Conservation (phyloP, 495 filamentous ascomycete genomes). For the Talaromyces liani region DNA sequence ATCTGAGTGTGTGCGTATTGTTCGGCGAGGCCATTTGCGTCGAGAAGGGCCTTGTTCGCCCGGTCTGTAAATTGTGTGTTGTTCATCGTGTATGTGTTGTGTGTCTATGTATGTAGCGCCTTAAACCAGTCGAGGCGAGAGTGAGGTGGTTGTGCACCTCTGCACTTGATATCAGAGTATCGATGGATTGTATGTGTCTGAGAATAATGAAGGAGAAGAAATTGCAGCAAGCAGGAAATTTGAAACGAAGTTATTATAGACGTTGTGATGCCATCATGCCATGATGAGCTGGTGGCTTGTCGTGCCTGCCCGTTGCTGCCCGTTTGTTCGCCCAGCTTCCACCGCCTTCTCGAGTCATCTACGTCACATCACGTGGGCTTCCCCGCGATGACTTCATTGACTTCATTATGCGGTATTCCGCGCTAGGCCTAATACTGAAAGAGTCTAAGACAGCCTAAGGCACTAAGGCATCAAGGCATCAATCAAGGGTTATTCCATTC, state of each 20-base stretch:
- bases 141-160: background rate
- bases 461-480: background rate
- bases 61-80: slow-evolving; percentile 77
- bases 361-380: slow-evolving; percentile 8
- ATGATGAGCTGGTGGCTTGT: background rate
- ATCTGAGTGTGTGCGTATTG: slow-evolving; percentile 88
- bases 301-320: background rate
- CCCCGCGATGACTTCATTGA: background rate
- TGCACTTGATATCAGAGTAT: background rate
- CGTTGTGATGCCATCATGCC: background rate
- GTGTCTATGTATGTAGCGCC: background rate
- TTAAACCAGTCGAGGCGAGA: background rate
- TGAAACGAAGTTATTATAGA: background rate
- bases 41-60: slow-evolving; percentile 78
- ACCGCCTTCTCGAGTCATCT: slow-evolving; percentile 9
- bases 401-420: background rate
- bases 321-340: slow-evolving; percentile 9
- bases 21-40: slow-evolving; percentile 74
- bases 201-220: background rate
- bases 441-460: background rate
- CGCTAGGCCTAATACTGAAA: background rate
- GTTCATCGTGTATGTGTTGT: slow-evolving; percentile 27
- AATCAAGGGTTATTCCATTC: background rate
- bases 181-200: background rate
- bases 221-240: background rate